These are phyloP conservation scores for Trebouxia gelatinosa DNA, from an alignment of 163 green algal genomes.

Conservation along the genomic window DNA sequence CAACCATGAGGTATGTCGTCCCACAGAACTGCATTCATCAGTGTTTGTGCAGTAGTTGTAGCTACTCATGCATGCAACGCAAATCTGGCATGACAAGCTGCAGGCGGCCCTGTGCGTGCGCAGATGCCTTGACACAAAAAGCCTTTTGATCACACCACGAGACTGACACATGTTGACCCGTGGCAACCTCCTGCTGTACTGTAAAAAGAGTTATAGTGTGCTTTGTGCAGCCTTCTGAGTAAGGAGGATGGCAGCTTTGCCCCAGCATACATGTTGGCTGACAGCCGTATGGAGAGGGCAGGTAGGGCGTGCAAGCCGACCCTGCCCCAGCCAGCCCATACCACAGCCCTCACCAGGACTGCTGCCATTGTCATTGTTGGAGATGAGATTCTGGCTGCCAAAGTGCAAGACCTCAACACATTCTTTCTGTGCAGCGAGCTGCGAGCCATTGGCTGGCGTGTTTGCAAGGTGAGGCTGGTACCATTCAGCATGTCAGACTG, in stretches of 20 bases:
- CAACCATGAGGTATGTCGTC: no score
- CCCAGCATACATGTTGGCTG: slow-evolving; percentile 76
- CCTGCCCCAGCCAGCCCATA: not conserved
- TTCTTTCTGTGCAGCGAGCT: slow-evolving; percentile 74
- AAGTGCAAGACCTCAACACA: slow-evolving; percentile 75
- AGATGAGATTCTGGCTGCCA: slow-evolving; percentile 80
- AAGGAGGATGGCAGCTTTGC: slow-evolving; percentile 75
- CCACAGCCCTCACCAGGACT: slow-evolving; percentile 34
- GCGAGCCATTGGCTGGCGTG: slow-evolving; percentile 66
- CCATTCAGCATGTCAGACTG: not conserved
- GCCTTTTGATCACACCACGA: no score
- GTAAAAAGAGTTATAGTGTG: no score
- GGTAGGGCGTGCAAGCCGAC: slow-evolving; percentile 42
- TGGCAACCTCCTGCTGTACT: no score
- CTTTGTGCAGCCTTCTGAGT: slow-evolving; percentile 48
- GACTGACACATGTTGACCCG: no score
- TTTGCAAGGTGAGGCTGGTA: slow-evolving; percentile 39
- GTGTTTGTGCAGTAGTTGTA: no score
- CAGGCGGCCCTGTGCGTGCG: no score
- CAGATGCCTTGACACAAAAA: no score
- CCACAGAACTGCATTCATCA: no score
- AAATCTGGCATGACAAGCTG: no score
- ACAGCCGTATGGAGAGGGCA: slow-evolving; percentile 76
- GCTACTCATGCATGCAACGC: no score
- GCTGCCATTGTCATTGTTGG: slow-evolving; percentile 77